These are phyloP conservation scores for Ulota crispa DNA, from an alignment of 225 moss, liverwort and hornwort species.

Conservation along the genomic window DNA sequence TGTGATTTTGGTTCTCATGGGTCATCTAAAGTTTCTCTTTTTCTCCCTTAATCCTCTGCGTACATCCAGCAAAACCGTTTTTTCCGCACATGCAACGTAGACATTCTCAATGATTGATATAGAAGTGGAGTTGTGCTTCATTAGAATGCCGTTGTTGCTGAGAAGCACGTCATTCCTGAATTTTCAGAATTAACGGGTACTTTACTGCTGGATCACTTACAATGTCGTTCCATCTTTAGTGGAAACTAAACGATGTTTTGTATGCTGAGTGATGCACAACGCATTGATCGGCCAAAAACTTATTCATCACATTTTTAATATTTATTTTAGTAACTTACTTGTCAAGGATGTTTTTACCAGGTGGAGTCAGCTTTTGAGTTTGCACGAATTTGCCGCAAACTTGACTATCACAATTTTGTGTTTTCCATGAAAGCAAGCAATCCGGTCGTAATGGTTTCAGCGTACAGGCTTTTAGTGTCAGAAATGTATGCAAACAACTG, in stretches of 20 bases:
- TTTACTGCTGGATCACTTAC: background rate
- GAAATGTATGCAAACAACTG: conserved; percentile 95
- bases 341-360: conserved; percentile 38
- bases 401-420: conserved; percentile 90
- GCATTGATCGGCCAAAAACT: background rate
- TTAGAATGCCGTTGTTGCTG: conserved; percentile 11
- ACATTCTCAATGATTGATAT: background rate
- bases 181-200: background rate
- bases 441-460: conserved; percentile 98
- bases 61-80: background rate
- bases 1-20: background rate
- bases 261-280: background rate
- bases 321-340: background rate
- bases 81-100: background rate
- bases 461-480: conserved; percentile 87
- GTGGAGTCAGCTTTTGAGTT: conserved; percentile 99
- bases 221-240: background rate
- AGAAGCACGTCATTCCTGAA: background rate
- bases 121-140: background rate
- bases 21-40: background rate
- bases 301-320: background rate
- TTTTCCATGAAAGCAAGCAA: conserved; percentile 99
- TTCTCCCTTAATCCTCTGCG: background rate
- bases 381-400: conserved; percentile 87
- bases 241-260: background rate